Conservation (phyloP, 2,329 filamentous ascomycete species). For the Ophiocordyceps camponoti-rufipedis region DNA sequence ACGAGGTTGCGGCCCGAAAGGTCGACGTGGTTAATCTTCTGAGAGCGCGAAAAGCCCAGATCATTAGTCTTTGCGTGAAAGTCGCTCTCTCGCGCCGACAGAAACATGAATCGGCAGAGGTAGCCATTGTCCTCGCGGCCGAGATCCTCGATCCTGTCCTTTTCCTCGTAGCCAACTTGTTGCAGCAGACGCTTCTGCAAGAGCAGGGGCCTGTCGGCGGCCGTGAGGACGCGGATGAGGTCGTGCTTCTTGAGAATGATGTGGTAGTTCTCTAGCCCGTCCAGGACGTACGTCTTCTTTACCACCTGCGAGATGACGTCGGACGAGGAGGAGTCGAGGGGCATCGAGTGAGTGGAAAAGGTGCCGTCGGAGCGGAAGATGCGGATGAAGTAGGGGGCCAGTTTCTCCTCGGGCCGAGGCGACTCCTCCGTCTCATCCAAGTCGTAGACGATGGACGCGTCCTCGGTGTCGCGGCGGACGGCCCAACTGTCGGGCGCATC, state of each 20-base stretch:
- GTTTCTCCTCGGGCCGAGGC: conserved; percentile 56
- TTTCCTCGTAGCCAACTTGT: conserved; percentile 77
- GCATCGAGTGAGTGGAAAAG: conserved; percentile 78
- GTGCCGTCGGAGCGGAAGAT: conserved; percentile 90
- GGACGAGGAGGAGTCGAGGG: conserved; percentile 64
- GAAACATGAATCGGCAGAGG: conserved; percentile 85
- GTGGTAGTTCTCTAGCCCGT: conserved; percentile 84
- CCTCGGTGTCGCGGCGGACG: conserved; percentile 56
- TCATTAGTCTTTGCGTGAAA: conserved; percentile 54
- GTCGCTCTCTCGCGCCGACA: conserved; percentile 75
- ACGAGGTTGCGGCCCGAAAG: conserved; percentile 77
- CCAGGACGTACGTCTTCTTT: conserved; percentile 84
- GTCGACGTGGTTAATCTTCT: conserved; percentile 90
- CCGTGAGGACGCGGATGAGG: conserved; percentile 61
- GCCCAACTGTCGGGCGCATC: conserved; percentile 95
- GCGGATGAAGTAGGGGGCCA: conserved; percentile 72
- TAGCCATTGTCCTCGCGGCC: conserved; percentile 96
- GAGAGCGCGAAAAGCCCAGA: conserved; percentile 60
- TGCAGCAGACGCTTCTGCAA: conserved; percentile 85
- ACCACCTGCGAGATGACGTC: conserved; percentile 83
- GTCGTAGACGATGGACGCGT: conserved; percentile 38
- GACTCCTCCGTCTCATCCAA: conserved; percentile 50
- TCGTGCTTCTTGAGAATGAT: conserved; percentile 92
- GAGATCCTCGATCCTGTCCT: conserved; percentile 78
- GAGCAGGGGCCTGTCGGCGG: conserved; percentile 64